These are phyloP conservation scores for Phytopythium montanum DNA, from an alignment of 352 stramenopile genomes.

Conservation along the genomic window DNA sequence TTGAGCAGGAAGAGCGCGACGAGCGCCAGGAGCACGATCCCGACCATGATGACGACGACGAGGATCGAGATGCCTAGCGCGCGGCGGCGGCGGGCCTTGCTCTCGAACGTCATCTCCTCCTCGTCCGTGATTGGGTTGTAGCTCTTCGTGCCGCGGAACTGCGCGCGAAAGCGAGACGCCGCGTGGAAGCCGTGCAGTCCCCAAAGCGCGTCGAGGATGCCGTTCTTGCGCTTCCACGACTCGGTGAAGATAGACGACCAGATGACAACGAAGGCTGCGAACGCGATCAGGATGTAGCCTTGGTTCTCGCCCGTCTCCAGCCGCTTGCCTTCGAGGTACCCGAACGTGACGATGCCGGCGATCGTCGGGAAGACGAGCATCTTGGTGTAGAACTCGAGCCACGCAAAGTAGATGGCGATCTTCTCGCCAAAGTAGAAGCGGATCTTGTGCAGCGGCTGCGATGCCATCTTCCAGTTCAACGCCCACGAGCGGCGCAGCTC, in stretches of 20 bases:
- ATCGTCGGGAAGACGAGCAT: slow-evolving; percentile 84
- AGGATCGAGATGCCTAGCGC: slow-evolving; percentile 52
- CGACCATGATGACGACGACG: slow-evolving; percentile 73
- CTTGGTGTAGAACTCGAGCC: slow-evolving; percentile 92
- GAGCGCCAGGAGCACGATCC: slow-evolving; percentile 63
- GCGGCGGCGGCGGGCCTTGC: slow-evolving; percentile 49
- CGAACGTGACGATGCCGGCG: slow-evolving; percentile 74
- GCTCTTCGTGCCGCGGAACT: slow-evolving; percentile 80
- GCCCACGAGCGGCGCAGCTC: slow-evolving; percentile 79
- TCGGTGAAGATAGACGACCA: slow-evolving; percentile 88
- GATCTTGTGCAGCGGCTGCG: slow-evolving; percentile 86
- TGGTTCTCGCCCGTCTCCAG: slow-evolving; percentile 36
- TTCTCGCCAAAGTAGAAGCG: slow-evolving; percentile 91
- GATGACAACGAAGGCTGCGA: slow-evolving; percentile 80
- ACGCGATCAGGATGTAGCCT: slow-evolving; percentile 73
- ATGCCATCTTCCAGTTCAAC: slow-evolving; percentile 65
- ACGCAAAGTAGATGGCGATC: slow-evolving; percentile 91
- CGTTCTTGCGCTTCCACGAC: slow-evolving; percentile 88
- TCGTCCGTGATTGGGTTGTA: slow-evolving; percentile 63
- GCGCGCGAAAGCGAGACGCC: slow-evolving; percentile 67
- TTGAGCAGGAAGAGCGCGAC: slow-evolving; percentile 75
- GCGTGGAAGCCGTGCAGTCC: slow-evolving; percentile 76
- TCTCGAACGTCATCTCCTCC: slow-evolving; percentile 67
- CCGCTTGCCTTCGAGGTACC: slow-evolving; percentile 44
- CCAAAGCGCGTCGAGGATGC: slow-evolving; percentile 81